phyloP scores from a whole-genome alignment of 164 flowering plant genomes.

The Vitis vinifera region ASM3070453v1 NC_081807.1:4841501-4842000 shows the following conservation, averaged over 20 bases:
- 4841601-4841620: slow-evolving; percentile 54
- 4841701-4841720: slow-evolving; percentile 46
- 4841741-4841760: slow-evolving; percentile 51
- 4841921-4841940: slow-evolving; percentile 74
- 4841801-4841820: slow-evolving; percentile 73
- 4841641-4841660: slow-evolving; percentile 62
- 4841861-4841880: background rate
- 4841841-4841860: slow-evolving; percentile 44
- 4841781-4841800: slow-evolving; percentile 55
- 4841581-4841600: slow-evolving; percentile 35
- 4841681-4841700: slow-evolving; percentile 37
- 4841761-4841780: slow-evolving; percentile 50
- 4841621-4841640: slow-evolving; percentile 38
- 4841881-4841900: slow-evolving; percentile 6
- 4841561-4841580: slow-evolving; percentile 43
- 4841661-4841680: slow-evolving; percentile 49
- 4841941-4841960: slow-evolving; percentile 78
- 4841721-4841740: slow-evolving; percentile 45
- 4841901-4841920: slow-evolving; percentile 9
- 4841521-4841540: slow-evolving; percentile 28
- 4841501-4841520: slow-evolving; percentile 45
- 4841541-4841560: slow-evolving; percentile 43
- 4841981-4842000: slow-evolving; percentile 90
- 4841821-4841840: slow-evolving; percentile 67
- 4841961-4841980: slow-evolving; percentile 83